These are phyloP conservation scores for Canariomyces notabilis DNA, from an alignment of 2,329 filamentous ascomycete genomes.

Conservation along the genomic window DNA sequence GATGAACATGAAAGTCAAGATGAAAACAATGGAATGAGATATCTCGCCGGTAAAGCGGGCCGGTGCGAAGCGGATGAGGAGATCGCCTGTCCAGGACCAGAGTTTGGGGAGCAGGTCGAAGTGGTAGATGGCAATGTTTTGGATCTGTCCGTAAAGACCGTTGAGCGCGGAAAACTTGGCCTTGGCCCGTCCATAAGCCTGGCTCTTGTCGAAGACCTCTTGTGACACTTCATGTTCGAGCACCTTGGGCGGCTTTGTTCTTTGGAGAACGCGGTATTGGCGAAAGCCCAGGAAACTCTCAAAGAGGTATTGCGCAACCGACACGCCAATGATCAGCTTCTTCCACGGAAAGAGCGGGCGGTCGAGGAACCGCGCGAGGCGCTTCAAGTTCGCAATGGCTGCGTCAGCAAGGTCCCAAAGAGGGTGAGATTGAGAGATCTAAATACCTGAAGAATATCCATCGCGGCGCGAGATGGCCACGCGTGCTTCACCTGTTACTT, in stretches of 20 bases:
- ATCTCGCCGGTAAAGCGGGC: conserved; percentile 84
- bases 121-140: conserved; percentile 85
- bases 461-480: conserved; percentile 27
- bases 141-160: conserved; percentile 77
- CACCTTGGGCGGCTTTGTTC: conserved; percentile 75
- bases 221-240: conserved; percentile 83
- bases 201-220: conserved; percentile 89
- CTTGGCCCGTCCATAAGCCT: conserved; percentile 94
- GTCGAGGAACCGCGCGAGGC: conserved; percentile 81
- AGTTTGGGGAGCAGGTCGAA: conserved; percentile 86
- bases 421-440: background rate
- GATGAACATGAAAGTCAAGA: conserved; percentile 79
- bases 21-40: conserved; percentile 85
- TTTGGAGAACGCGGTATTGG: conserved; percentile 82
- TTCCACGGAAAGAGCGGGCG: conserved; percentile 96
- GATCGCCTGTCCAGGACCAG: conserved; percentile 74
- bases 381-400: conserved; percentile 40
- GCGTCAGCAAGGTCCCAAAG: conserved; percentile 15
- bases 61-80: conserved; percentile 71
- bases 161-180: conserved; percentile 80
- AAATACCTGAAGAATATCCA: conserved; percentile 44
- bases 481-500: conserved; percentile 15
- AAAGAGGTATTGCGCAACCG: conserved; percentile 81
- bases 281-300: conserved; percentile 85
- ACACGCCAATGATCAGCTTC: conserved; percentile 91